Percentiles rank a stretch among this genome's conserved stretches.
phyloP scores from a whole-genome alignment of 345 rosid species.

The Cardamine chenopodiifolia region DNA sequence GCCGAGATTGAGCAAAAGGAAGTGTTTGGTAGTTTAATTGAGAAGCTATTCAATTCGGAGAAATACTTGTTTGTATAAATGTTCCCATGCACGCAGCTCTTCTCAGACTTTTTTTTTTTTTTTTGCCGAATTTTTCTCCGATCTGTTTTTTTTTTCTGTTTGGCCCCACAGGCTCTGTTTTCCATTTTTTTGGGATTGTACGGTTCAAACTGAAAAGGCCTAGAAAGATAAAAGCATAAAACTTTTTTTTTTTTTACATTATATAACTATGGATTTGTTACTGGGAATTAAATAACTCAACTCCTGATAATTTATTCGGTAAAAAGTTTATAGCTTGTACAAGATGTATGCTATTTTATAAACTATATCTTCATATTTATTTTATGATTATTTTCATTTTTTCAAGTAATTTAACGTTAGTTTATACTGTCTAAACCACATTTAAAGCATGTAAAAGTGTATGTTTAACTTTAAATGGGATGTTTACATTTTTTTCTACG shows the following conservation, averaged over 20 bases:
- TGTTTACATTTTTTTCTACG: background rate
- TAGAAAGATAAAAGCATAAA: constrained; percentile 11
- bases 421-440: background rate
- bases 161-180: constrained; percentile 15
- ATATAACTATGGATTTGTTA: background rate
- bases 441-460: background rate
- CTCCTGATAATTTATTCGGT: background rate
- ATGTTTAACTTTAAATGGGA: background rate
- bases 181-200: background rate
- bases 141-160: constrained; percentile 22
- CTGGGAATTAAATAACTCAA: background rate
- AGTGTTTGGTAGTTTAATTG: constrained; percentile 7
- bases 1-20: background rate
- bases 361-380: background rate
- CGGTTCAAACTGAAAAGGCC: constrained; percentile 20
- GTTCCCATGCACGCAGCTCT: constrained; percentile 42
- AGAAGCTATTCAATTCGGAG: constrained; percentile 24
- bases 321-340: background rate
- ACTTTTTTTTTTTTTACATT: background rate
- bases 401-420: background rate
- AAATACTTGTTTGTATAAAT: constrained; percentile 5
- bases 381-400: background rate
- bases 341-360: background rate
- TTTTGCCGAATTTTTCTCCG: constrained; percentile 12
- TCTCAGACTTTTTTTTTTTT: constrained; percentile 9